Conservation (phyloP, 2,329 filamentous ascomycete genomes). For the Xylariales sp. region DNA sequence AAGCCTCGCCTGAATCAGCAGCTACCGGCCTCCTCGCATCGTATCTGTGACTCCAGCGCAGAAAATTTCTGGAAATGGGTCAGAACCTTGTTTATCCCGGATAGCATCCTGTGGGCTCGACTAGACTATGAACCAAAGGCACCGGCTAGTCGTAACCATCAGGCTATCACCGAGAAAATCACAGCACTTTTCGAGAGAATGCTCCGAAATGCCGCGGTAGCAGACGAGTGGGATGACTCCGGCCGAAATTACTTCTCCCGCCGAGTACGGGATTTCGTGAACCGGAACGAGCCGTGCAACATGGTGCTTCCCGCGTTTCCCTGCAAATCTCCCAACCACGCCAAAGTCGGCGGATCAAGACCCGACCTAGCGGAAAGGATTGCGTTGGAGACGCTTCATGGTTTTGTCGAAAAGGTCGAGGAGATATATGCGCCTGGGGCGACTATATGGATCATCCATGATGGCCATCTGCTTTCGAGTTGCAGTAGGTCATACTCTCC, state of each 20-base stretch:
- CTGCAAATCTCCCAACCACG: constrained; percentile 54
- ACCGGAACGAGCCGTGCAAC: constrained; percentile 41
- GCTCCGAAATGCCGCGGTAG: constrained; percentile 41
- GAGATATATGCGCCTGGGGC: constrained; percentile 51
- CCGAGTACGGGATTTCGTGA: constrained; percentile 43
- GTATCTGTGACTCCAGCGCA: background rate
- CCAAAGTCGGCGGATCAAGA: constrained; percentile 50
- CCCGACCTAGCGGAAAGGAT: constrained; percentile 53
- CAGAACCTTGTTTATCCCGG: background rate
- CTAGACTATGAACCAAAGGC: background rate
- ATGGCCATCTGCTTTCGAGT: constrained; percentile 57
- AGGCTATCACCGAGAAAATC: constrained; percentile 25
- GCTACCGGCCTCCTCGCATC: background rate
- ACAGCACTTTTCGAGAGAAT: constrained; percentile 42
- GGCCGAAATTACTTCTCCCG: constrained; percentile 42
- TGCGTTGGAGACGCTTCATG: constrained; percentile 49
- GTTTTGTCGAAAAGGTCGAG: constrained; percentile 48
- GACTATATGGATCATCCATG: constrained; percentile 53
- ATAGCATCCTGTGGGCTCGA: background rate
- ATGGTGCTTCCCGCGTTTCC: constrained; percentile 55
- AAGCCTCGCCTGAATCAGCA: constrained; percentile 6
- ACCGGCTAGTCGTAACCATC: background rate
- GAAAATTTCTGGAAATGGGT: constrained; percentile 1
- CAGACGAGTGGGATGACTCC: constrained; percentile 43
- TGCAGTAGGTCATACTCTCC: constrained; percentile 49